phyloP scores from a whole-genome alignment of 176 grass and related monocot species.

The Aechmea fasciata region DNA sequence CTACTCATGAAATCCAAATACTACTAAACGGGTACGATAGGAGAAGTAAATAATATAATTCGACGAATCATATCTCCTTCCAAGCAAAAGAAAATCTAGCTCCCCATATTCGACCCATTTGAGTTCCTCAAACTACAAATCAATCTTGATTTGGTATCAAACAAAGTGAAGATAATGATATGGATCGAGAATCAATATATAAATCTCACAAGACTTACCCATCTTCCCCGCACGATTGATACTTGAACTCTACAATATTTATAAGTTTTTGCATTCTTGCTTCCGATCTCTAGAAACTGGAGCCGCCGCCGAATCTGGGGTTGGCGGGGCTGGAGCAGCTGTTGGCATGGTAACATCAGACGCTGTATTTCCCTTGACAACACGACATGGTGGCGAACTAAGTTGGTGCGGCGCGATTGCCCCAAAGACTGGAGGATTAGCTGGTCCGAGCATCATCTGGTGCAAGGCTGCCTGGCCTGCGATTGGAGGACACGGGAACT shows the following conservation, averaged over 20 bases:
- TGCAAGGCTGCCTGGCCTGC: background rate
- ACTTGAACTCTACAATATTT: background rate
- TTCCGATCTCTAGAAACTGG: background rate
- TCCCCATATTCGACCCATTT: no score
- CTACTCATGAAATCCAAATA: no score
- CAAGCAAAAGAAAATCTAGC: no score
- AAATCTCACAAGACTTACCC: background rate
- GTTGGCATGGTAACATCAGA: background rate
- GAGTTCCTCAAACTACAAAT: no score
- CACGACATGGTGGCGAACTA: background rate
- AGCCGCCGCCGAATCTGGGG: background rate
- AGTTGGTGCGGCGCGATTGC: background rate
- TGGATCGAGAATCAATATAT: background rate
- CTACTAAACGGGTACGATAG: no score
- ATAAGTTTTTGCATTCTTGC: background rate
- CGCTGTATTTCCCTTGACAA: background rate
- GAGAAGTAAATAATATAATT: no score
- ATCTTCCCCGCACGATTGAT: background rate
- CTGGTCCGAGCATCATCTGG: background rate
- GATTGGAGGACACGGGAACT: background rate
- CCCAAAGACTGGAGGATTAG: conserved; percentile 8
- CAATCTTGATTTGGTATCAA: no score
- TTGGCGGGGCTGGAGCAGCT: background rate
- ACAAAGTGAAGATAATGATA: background rate
- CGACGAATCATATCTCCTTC: no score